Evolutionary conservation across 2,329 filamentous ascomycete species (phyloP).

Genomic region (Aspergillus pseudoviridinutans): DNA sequence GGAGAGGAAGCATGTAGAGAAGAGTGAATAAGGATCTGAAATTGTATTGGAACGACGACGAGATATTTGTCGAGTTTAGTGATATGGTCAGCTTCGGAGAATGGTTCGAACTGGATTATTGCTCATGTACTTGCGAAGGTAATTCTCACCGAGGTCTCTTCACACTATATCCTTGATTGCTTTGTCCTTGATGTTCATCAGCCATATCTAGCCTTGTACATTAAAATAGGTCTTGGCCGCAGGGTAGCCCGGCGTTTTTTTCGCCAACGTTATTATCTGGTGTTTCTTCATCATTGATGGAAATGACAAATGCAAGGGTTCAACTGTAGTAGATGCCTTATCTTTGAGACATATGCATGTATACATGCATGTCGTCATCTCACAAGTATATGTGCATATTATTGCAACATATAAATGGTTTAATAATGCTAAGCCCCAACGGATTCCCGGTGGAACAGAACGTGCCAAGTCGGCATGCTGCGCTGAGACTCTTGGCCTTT

Average conservation of each 20-base stretch:
- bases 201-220: background rate
- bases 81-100: background rate
- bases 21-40: constrained; percentile 14
- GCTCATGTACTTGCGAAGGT: background rate
- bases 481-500: background rate
- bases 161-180: background rate
- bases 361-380: background rate
- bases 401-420: background rate
- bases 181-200: background rate
- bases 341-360: background rate
- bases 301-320: background rate
- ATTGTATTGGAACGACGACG: background rate
- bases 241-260: background rate
- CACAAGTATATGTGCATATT: background rate
- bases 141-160: background rate
- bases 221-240: background rate
- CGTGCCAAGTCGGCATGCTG: background rate
- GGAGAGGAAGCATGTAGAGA: constrained; percentile 46
- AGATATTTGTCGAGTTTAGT: background rate
- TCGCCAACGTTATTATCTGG: background rate
- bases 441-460: background rate
- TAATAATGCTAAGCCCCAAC: background rate
- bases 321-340: background rate
- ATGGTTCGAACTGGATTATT: background rate
- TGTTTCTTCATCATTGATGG: background rate